These are phyloP conservation scores for Psophocarpus tetragonolobus DNA, from an alignment of 306 rosid genomes.

Conservation along the genomic window DNA sequence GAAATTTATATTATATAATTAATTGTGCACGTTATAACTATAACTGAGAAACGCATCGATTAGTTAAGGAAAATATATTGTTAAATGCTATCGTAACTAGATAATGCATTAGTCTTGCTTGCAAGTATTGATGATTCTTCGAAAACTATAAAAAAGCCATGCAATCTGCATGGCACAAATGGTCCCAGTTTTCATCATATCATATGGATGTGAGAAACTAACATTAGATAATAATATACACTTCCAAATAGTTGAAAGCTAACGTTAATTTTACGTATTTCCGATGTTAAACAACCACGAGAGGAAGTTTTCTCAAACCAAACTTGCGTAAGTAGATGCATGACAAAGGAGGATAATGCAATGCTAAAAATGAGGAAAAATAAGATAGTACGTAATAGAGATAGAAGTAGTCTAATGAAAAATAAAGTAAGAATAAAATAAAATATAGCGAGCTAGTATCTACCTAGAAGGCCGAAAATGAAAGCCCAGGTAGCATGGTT, in stretches of 20 bases:
- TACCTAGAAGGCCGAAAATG: constrained; percentile 83
- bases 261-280: background rate
- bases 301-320: background rate
- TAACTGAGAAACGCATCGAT: background rate
- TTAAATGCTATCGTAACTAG: too few relatives aligned
- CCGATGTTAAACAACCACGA: background rate
- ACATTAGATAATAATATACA: background rate
- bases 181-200: background rate
- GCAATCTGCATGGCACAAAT: constrained; percentile 25
- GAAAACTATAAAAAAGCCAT: background rate
- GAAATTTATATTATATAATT: background rate
- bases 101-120: background rate
- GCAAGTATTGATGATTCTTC: background rate
- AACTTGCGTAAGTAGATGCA: background rate
- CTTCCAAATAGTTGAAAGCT: background rate
- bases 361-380: background rate
- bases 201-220: background rate
- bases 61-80: background rate
- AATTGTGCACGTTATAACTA: background rate
- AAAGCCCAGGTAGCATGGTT: constrained; percentile 45
- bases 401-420: background rate
- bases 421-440: background rate
- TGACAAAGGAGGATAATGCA: background rate
- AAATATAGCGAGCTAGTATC: background rate
- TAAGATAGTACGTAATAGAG: background rate